A percentile compares a stretch with the other conserved stretches of the same genome.
Evolutionary conservation across 305 asterid genomes (phyloP).

Genomic region (Fraxinus nigra): DNA sequence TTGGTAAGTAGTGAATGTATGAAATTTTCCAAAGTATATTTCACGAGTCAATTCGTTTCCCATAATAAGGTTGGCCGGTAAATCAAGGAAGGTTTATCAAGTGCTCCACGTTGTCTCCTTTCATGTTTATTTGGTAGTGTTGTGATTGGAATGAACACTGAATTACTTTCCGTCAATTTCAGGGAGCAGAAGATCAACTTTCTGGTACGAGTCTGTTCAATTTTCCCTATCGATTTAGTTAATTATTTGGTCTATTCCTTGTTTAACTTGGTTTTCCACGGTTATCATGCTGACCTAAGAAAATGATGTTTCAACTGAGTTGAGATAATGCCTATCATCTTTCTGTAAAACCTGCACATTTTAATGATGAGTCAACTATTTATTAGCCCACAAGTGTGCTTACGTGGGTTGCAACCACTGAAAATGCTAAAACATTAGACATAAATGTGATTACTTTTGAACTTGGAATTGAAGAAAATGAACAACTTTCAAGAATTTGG

Average conservation of each 20-base stretch:
- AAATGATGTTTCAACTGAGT: not conserved
- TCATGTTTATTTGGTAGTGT: slow-evolving; percentile 1
- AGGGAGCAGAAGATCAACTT: slow-evolving; percentile 67
- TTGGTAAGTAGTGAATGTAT: not conserved
- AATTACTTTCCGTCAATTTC: slow-evolving; percentile 37
- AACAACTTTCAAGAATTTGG: not conserved
- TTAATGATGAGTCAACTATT: not conserved
- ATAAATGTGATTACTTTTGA: not conserved
- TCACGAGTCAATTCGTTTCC: not conserved
- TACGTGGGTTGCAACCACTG: not conserved
- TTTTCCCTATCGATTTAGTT: slow-evolving; percentile 12
- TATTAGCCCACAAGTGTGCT: not conserved
- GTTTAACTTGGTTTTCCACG: slow-evolving; percentile 2
- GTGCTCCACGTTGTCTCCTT: not conserved
- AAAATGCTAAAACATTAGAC: not conserved
- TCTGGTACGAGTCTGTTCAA: slow-evolving; percentile 41
- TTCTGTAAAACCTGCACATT: not conserved
- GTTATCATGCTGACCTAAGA: not conserved
- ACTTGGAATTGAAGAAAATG: not conserved
- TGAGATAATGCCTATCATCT: not conserved
- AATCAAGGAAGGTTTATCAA: not conserved
- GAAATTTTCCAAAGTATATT: not conserved
- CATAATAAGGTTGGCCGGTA: not conserved
- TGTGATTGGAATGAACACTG: slow-evolving; percentile 21
- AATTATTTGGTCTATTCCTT: slow-evolving; percentile 1